Percentiles rank a stretch among this genome's conserved stretches.
phyloP scores from a whole-genome alignment of 164 flowering plant species.

The Platanus orientalis region DNA sequence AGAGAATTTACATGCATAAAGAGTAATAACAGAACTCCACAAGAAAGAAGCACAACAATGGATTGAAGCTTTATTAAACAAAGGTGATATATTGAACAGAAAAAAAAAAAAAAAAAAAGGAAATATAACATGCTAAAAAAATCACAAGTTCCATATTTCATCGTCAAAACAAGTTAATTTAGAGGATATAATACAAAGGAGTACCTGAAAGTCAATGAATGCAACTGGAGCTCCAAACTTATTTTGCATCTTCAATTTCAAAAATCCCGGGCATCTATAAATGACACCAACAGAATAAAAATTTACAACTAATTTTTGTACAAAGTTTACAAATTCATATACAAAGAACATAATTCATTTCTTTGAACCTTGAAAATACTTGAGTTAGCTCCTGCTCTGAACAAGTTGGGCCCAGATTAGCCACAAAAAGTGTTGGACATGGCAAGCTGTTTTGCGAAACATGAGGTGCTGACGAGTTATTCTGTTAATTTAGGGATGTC shows the following conservation, averaged over 20 bases:
- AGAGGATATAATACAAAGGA: not conserved
- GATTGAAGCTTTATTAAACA: too few species aligned
- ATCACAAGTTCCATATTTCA: not conserved
- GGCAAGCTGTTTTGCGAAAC: conserved; percentile 42
- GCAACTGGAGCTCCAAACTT: conserved; percentile 86
- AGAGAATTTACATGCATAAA: too few species aligned
- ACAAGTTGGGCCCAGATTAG: conserved; percentile 78
- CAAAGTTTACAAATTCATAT: conserved; percentile 1
- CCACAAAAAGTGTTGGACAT: conserved; percentile 96
- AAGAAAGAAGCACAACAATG: too few species aligned
- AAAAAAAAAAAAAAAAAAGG: not conserved
- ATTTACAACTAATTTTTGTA: not conserved
- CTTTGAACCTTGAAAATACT: conserved; percentile 71
- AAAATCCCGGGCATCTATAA: conserved; percentile 70
- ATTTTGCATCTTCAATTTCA: conserved; percentile 89
- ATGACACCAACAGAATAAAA: conserved; percentile 1
- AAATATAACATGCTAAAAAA: not conserved
- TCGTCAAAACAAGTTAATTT: not conserved
- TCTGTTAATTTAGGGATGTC: conserved; percentile 21
- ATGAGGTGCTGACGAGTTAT: conserved; percentile 21
- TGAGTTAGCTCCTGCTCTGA: conserved; percentile 76
- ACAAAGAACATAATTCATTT: conserved; percentile 3
- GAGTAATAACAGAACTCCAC: too few species aligned
- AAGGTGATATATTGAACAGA: not conserved
- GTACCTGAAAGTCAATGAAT: conserved; percentile 94